Evolutionary conservation across 192 early-diverging fungal species (phyloP).

Genomic region (Piromyces finnis): DNA sequence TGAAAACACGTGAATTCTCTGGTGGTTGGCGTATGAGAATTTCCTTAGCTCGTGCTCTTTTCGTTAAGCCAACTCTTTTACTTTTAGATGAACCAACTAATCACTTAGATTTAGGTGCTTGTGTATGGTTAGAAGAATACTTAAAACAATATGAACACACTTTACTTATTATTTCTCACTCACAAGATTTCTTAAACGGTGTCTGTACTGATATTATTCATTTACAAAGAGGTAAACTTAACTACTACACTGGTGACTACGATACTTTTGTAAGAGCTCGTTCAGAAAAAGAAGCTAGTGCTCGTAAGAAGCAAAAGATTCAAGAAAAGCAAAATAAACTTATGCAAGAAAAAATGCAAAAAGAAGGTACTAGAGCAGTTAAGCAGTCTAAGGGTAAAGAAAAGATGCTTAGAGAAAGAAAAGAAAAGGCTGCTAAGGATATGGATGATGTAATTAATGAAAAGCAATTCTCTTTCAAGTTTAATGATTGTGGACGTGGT

Average conservation of each 20-base stretch:
- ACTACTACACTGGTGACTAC: conserved; percentile 50
- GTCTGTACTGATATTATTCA: conserved; percentile 68
- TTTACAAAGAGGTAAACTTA: conserved; percentile 56
- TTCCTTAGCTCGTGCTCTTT: conserved; percentile 34
- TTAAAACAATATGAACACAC: conserved; percentile 44
- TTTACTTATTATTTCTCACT: conserved; percentile 60
- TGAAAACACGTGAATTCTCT: conserved; percentile 14
- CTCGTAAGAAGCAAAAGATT: conserved; percentile 1
- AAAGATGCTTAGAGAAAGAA: conserved; percentile 3
- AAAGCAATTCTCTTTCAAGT: conserved; percentile 56
- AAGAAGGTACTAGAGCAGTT: conserved; percentile 1
- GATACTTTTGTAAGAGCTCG: conserved; percentile 27
- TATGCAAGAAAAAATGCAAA: conserved; percentile 3
- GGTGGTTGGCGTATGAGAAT: conserved; percentile 50
- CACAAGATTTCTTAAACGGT: conserved; percentile 60
- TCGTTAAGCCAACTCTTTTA: conserved; percentile 63
- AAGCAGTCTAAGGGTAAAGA: conserved; percentile 5
- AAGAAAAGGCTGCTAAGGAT: conserved; percentile 1
- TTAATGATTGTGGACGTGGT: conserved; percentile 19
- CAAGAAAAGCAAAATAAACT: conserved; percentile 1
- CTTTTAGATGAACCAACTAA: conserved; percentile 89
- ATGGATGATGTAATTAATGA: conserved; percentile 35
- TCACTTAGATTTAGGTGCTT: conserved; percentile 60
- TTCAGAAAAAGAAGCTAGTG: not conserved
- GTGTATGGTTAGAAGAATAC: conserved; percentile 62